Evolutionary conservation across 2,329 filamentous ascomycete species (phyloP).

Genomic region (Thielaviopsis ethacetica): DNA sequence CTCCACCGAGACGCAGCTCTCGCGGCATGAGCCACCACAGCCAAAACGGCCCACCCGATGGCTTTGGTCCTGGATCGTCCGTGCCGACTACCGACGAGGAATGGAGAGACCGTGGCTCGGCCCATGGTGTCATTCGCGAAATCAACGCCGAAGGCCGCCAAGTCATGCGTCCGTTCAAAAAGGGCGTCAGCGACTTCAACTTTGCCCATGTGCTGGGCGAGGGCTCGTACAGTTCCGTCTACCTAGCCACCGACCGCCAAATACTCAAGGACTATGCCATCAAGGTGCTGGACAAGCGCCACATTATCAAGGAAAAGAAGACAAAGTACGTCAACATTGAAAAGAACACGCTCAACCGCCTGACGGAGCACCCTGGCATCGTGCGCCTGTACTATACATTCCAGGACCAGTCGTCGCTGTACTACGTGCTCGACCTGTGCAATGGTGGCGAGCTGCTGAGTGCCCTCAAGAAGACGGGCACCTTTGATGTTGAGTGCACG

Average conservation of each 20-base stretch:
- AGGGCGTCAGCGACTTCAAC: constrained; percentile 90
- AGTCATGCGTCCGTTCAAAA: constrained; percentile 74
- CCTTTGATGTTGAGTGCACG: constrained; percentile 89
- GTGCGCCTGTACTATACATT: constrained; percentile 97
- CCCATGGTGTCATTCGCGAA: constrained; percentile 65
- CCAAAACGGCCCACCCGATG: constrained; percentile 15
- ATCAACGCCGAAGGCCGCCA: constrained; percentile 72
- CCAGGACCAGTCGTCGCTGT: constrained; percentile 87
- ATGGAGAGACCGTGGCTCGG: constrained; percentile 92
- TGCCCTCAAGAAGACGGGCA: constrained; percentile 83
- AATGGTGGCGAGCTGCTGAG: constrained; percentile 83
- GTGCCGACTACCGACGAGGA: constrained; percentile 57
- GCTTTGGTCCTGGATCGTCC: constrained; percentile 25
- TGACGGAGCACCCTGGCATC: constrained; percentile 92
- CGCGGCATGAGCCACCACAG: constrained; percentile 47
- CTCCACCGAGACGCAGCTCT: constrained; percentile 39
- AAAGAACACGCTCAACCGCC: constrained; percentile 88
- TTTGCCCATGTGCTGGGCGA: constrained; percentile 86
- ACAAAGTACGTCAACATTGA: constrained; percentile 99
- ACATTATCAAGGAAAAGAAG: constrained; percentile 99
- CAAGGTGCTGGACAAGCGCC: constrained; percentile 93
- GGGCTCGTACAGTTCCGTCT: constrained; percentile 93
- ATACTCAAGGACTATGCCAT: constrained; percentile 93
- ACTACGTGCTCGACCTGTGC: constrained; percentile 91
- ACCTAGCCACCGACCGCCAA: constrained; percentile 82